Percentiles rank a stretch among this genome's conserved stretches.
Evolutionary conservation across 2,329 filamentous ascomycete genomes (phyloP).

Genomic region (Trichothecium sympodiale): DNA sequence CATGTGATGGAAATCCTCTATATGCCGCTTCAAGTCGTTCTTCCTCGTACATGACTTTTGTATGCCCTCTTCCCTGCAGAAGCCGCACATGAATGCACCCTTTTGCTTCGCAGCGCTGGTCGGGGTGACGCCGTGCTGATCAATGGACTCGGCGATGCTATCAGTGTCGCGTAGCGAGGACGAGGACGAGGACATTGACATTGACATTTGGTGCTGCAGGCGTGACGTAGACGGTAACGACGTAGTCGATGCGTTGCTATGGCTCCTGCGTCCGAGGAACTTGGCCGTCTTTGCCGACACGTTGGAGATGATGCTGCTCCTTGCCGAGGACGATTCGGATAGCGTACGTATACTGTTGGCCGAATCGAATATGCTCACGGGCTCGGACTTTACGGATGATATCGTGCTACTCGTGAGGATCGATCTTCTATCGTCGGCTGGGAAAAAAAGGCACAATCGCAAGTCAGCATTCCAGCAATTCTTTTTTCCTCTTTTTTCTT

Average conservation of each 20-base stretch:
- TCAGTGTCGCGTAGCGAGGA: constrained; percentile 5
- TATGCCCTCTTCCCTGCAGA: constrained; percentile 30
- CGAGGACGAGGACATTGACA: constrained; percentile 12
- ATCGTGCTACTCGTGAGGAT: constrained; percentile 21
- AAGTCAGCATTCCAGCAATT: background rate
- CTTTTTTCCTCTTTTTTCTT: no score
- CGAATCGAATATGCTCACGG: constrained; percentile 25
- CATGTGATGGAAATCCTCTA: constrained; percentile 35
- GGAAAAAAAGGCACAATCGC: background rate
- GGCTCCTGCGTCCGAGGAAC: constrained; percentile 17
- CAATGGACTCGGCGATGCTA: background rate
- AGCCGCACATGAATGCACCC: constrained; percentile 25
- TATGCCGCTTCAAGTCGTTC: constrained; percentile 37
- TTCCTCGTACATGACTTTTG: constrained; percentile 32
- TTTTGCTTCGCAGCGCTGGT: constrained; percentile 22
- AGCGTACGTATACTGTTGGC: constrained; percentile 22
- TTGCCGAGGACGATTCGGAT: constrained; percentile 27
- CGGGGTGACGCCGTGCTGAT: constrained; percentile 1
- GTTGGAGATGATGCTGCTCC: constrained; percentile 28
- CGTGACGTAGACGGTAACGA: constrained; percentile 3
- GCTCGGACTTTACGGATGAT: constrained; percentile 22
- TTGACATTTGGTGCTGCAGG: no score
- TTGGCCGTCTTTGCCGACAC: constrained; percentile 25
- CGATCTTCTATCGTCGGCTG: constrained; percentile 21
- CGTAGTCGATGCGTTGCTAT: constrained; percentile 6